Evolutionary conservation across 257 asterid genomes (phyloP), one percentile per base, ranked within the genome.

Genomic region (Agastache rugosa): DNA sequence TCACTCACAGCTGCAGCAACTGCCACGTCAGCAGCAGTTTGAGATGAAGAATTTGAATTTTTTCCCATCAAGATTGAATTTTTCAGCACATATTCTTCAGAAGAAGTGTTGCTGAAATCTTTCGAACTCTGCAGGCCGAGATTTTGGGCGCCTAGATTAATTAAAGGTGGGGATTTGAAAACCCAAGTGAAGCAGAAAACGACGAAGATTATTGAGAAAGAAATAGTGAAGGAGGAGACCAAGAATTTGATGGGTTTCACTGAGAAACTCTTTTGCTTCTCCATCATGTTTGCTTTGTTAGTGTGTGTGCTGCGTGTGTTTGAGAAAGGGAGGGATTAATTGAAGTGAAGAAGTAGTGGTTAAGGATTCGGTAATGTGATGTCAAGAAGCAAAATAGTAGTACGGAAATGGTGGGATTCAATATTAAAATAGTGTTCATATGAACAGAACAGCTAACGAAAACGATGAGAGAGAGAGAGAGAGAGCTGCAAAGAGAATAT

Each of bases 261-360:
- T 0, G 86, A 81, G 68, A 88, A 89, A 69, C 96, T 87, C 72
- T 73, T 82, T 72, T 86, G 96, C 82, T 82, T 88, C 87, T 93
- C 96, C 96, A 89, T 88, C 19, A 44, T 23, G 0, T 29, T 54
- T 29, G 64, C 54, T 64, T 47, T 37, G 31, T 10, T 71, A 16
- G 56, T 8, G 76, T 20, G 34, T 19, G 34, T 19, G 3, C 8
- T 45, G 59, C 45, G 80, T 48, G 34, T 66, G 1, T 69, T 16
- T 3, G 63, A 50, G 60, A 44, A 37, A 35, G 25, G 22, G 67
- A 19, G 50, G 23, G 10, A 45, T 63, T 6, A 11, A 65, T 66
- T 4, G 20, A 73, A 75, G 85, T 67, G 68, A 78, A 68, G 63
- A 78, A 34, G 78, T 65, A 45, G 85, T 76, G 16, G 83, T 79